Conservation (phyloP, 108 stramenopile genomes). For the Stephanodiscus minutulus region DNA sequence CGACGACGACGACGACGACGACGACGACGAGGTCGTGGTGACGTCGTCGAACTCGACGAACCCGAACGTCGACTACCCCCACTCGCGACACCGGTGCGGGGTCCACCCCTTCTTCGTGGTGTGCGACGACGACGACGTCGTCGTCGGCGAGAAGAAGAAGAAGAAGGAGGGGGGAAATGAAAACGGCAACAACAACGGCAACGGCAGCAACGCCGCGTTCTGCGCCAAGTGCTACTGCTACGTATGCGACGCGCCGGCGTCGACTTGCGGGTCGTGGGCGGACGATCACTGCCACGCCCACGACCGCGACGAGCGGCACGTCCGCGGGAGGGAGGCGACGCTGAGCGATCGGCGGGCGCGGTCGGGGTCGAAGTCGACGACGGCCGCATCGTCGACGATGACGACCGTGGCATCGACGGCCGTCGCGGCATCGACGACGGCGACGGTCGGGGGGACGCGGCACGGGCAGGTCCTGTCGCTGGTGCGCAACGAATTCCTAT, state of each 20-base stretch:
- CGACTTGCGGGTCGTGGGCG: slow-evolving; percentile 55
- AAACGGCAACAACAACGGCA: neutral
- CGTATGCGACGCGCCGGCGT: slow-evolving; percentile 58
- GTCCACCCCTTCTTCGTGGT: slow-evolving; percentile 28
- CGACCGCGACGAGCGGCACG: slow-evolving; percentile 11
- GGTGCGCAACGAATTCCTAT: slow-evolving; percentile 2
- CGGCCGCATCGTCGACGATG: neutral
- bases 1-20: neutral
- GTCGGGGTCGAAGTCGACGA: neutral
- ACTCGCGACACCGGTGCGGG: slow-evolving; percentile 55
- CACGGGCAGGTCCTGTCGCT: neutral
- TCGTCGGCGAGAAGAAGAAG: too few relatives aligned
- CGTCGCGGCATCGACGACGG: too few relatives aligned
- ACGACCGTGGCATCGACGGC: too few relatives aligned
- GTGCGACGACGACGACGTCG: neutral
- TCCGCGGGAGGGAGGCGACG: neutral
- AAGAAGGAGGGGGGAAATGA: too few relatives aligned
- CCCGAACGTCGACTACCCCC: slow-evolving; percentile 67
- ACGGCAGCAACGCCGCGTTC: slow-evolving; percentile 20
- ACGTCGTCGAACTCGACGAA: slow-evolving; percentile 50
- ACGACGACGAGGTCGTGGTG: slow-evolving; percentile 36
- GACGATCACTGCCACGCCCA: slow-evolving; percentile 40
- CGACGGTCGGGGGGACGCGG: neutral
- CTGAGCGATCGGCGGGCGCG: neutral
- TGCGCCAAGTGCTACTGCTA: slow-evolving; percentile 77